Conservation (phyloP, 2,329 filamentous ascomycete species). For the Colletotrichum tanaceti region DNA sequence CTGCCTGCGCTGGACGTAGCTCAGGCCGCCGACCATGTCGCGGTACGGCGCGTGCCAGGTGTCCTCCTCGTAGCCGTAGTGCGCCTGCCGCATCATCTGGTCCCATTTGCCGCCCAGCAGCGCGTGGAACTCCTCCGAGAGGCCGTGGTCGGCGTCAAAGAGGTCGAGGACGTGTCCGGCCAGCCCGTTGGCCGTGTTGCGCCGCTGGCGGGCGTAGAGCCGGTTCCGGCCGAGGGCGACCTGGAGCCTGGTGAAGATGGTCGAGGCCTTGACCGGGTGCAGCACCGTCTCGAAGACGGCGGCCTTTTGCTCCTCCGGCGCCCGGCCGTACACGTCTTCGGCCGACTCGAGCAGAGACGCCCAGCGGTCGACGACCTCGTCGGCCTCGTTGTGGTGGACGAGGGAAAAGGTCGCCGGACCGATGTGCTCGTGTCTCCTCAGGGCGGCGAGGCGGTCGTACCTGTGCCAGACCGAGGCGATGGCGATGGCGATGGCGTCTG, state of each 20-base stretch:
- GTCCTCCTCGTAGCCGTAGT: constrained; percentile 65
- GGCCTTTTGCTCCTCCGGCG: constrained; percentile 54
- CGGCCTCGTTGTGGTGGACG: constrained; percentile 70
- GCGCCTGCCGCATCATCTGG: constrained; percentile 63
- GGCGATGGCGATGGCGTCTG: constrained; percentile 57
- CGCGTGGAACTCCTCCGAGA: constrained; percentile 63
- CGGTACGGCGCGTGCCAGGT: constrained; percentile 68
- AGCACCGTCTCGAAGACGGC: constrained; percentile 71
- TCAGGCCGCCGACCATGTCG: constrained; percentile 65
- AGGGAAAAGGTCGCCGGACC: constrained; percentile 67
- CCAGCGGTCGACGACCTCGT: constrained; percentile 58
- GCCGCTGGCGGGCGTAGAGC: constrained; percentile 65
- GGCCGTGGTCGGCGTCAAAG: constrained; percentile 63
- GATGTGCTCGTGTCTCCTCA: constrained; percentile 71
- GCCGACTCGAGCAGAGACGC: constrained; percentile 56
- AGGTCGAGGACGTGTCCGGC: constrained; percentile 59
- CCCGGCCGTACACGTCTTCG: constrained; percentile 32
- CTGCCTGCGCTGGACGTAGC: constrained; percentile 63
- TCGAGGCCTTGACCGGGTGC: constrained; percentile 68
- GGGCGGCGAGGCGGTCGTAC: constrained; percentile 60
- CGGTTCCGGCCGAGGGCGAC: constrained; percentile 62
- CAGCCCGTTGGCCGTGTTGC: constrained; percentile 65
- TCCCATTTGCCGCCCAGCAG: constrained; percentile 66
- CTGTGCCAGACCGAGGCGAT: constrained; percentile 64
- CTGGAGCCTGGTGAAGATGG: constrained; percentile 63